Base-by-base conservation (phyloP, 495 filamentous ascomycete species). In the Neurospora sp. region DNA sequence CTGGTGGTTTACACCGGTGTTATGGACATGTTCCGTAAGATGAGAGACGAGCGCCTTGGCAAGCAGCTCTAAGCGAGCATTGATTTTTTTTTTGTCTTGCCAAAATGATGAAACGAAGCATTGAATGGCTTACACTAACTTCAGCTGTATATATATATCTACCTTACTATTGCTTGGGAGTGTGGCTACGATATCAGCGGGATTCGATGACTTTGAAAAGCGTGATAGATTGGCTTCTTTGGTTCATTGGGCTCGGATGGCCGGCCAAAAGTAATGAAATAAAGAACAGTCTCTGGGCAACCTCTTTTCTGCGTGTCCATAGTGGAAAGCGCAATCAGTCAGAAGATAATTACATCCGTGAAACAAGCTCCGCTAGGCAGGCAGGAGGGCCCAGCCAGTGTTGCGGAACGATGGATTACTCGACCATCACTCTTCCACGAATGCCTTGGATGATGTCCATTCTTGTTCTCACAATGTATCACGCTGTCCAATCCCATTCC, bases 1-100 rank as follows among this genome's bases (percentile, higher is more conserved):
- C 84, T 96, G 70, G 94, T 98, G 35, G 94, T 98, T 46, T 98
- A 94, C 83, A 97, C 94, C 5, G 89, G 91, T 16, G 91, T 97
- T 18, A 96, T 97, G 91, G 95, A 98, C 77, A 95, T 96, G 83
- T 98, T 87, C 83, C 82, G 85, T 70, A 82, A 83, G 20, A 82
- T 80, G 79, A 75, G 75, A 70, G 78, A 79, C 5, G 71, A 37
- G 53, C 53, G 53, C 53, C 53, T 66, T 10, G 53, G 53, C 6
- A 66, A 66, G 14, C 42, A 71, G 69, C 18, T 31, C 22, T 70
- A n/a, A 40, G 6, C 48, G 53, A 48, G 18, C 11, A 66, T 66
- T 46, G n/a, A 4, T 66, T 5, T 10, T 46, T 16, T 35, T 37
- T 37, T 35, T 35, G 27, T 27, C 31, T 35, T 16, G 53, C 27